Evolutionary conservation across 2,329 filamentous ascomycete species (phyloP), one percentile per base, ranked within the genome.

Genomic region (Boeremia lycopersici): DNA sequence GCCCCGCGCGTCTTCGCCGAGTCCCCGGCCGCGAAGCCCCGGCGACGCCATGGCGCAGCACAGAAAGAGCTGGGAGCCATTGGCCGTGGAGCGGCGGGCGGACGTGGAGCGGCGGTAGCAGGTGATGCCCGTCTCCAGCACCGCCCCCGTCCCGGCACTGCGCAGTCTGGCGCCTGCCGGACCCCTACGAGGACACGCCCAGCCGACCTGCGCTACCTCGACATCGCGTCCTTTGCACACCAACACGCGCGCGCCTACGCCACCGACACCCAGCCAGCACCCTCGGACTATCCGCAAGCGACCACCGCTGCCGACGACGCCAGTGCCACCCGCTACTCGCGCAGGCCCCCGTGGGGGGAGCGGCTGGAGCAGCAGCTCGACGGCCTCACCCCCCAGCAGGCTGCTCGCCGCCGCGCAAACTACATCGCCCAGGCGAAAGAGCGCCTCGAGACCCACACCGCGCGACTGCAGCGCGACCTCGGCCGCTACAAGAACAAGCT

Each of bases 1-100:
- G 74, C 74, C 19, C 75, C 76, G 28, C 64, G 73, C 54, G 67
- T 64, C 53, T 72, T 70, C 53, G 63, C 60, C 61, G 64, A 62
- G 46, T 56, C 64, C 48, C 60, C 60, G 50, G 56, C 62, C 30
- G 13, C 39, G 23, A 54, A 40, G 30, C 58, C 62, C 42, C 53
- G 53, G 50, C 51, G 34, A 40, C 56, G 54, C 15, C 48, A 57
- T 57, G 57, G 39, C 56, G 48, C 42, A 40, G 23, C 23, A 19
- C 7, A 10, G 33, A 30, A 23, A 11, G 17, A 36, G 15, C 5
- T 2, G 15, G 15, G 11, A 10, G 15, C 34, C 2, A 15, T 23
- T 2, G 3, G 19, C 5, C 19, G 19, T 23, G 19, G 31, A 15
- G 3, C 13, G n/a, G n/a, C n/a, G n/a, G n/a, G n/a, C n/a, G n/a